Base-by-base conservation (phyloP, 2,329 filamentous ascomycete genomes). In the Penicillium fuscoglaucum region DNA sequence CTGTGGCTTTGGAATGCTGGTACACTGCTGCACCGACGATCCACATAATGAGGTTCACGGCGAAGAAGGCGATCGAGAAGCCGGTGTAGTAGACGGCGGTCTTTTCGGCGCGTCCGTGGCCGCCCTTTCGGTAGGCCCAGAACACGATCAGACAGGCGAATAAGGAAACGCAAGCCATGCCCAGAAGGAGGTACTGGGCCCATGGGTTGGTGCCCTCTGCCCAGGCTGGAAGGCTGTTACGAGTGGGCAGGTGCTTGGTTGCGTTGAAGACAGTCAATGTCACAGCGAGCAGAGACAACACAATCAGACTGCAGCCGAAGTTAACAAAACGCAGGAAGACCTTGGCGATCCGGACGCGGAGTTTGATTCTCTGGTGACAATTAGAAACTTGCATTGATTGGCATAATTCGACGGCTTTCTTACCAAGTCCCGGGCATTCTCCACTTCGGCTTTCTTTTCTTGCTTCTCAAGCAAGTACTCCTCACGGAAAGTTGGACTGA, bases 221-320 rank as follows among this genome's bases (percentile, higher is more conserved):
- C 95, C 95, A 99, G 3, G 95, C 78, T 6, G 92, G 91, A 64
- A 96, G 85, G 61, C 84, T 86, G 80, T 91, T 96, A 65, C 93
- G 86, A 15, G 85, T 71, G 35, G 92, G 86, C 2, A 99, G 81
- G 17, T 78, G 54, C 72, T 85, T 90, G 59, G 95, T 97, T 50
- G 92, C 85, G 75, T 95, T 91, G 85, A 99, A 99, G 75, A 99
- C 93, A 66, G 87, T 80, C 71, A 99, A 90, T 4, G 91, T 91
- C n/a, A 91, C 85, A 15, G 90, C 87, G 54, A 99, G 81, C 85
- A 99, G 93, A 61, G 92, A 83, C 58, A 99, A 84, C 65, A 99
- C 91, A 73, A 99, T 97, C 60, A 98, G 83, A 75, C 90, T 93
- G 82, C 95, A 99, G 76, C 91, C 92, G 77, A 99, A 98, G 83